A percentile compares a stretch with the other conserved stretches of the same genome.
Evolutionary conservation across 176 grass and related monocot species (phyloP).

Genomic region (Juncus inflexus): DNA sequence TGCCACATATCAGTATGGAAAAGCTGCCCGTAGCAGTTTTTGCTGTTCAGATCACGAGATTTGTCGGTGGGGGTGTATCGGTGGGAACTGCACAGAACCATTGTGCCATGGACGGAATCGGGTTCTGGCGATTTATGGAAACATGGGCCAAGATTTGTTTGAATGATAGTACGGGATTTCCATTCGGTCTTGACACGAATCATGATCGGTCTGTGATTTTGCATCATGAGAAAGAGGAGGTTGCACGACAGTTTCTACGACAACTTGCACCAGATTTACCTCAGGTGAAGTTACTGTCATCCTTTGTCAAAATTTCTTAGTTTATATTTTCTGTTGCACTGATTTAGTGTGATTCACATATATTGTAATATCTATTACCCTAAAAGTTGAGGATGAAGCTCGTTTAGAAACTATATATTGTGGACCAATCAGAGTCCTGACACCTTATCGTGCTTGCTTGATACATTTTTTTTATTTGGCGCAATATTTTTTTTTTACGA

Average conservation of each 20-base stretch:
- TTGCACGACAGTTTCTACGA: slow-evolving; percentile 1
- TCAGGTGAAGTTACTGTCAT: slow-evolving; percentile 8
- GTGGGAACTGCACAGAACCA: slow-evolving; percentile 39
- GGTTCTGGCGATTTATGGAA: slow-evolving; percentile 44
- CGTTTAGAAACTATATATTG: too few relatives aligned
- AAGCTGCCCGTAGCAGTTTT: slow-evolving; percentile 36
- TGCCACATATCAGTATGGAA: slow-evolving; percentile 30
- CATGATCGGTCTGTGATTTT: slow-evolving; percentile 32
- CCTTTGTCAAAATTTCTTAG: neutral
- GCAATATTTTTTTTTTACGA: too few relatives aligned
- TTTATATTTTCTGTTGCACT: too few relatives aligned
- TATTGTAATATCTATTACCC: too few relatives aligned
- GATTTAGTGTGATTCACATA: too few relatives aligned
- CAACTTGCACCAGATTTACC: slow-evolving; percentile 31
- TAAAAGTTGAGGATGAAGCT: too few relatives aligned
- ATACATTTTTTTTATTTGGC: too few relatives aligned
- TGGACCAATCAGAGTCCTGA: too few relatives aligned
- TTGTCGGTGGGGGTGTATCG: neutral
- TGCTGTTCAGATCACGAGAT: slow-evolving; percentile 45
- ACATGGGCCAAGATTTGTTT: slow-evolving; percentile 38
- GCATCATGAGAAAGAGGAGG: slow-evolving; percentile 21
- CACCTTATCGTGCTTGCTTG: too few relatives aligned
- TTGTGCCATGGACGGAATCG: slow-evolving; percentile 34
- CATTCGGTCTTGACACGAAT: neutral
- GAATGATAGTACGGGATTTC: neutral